Base-by-base conservation (phyloP, 495 filamentous ascomycete species). In the Aspergillus sclerotioniger region DNA sequence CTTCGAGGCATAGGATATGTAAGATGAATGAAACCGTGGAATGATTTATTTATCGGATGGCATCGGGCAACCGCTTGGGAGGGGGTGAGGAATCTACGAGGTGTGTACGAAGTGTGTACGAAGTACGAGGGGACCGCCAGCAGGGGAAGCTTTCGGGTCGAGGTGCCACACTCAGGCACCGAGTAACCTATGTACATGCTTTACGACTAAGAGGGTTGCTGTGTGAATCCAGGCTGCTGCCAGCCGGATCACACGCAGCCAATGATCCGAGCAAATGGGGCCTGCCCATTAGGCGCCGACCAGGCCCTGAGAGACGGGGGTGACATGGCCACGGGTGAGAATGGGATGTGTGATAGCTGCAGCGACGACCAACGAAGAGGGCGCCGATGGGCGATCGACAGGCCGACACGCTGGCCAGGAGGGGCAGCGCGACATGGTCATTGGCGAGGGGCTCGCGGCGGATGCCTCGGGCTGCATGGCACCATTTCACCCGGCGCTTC, bases 221-320 rank as follows among this genome's bases (percentile, higher is more conserved):
- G 37, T 41, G 5, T 41, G 37, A n/a, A 6, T 13, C 13, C 8
- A n/a, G 4, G 5, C 10, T 15, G 37, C 37, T 49, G 46, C 41
- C n/a, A 6, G 51, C 32, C 51, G 32, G 19, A 54, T 43, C 51
- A 49, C 46, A 49, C 46, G 6, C 28, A 16, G 8, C n/a, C 19
- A 16, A 19, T 16, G 16, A 50, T 19, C 33, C 55, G 45, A 59
- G 56, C 63, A 66, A 60, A 66, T 66, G 56, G 37, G 28, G 52
- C 25, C 45, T 21, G 44, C 47, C 54, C 59, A 33, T 64, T 67
- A 67, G 55, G 64, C 64, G 64, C 64, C 64, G 58, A 61, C 52
- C 44, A 39, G 45, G 50, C 51, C 51, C 17, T 20, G 25, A 46
- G 54, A 53, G 48, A 33, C 51, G 32, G 16, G 19, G 32, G 39